Base-by-base conservation (phyloP, 768 basidiomycete species). In the Amanita rimosa region DNA sequence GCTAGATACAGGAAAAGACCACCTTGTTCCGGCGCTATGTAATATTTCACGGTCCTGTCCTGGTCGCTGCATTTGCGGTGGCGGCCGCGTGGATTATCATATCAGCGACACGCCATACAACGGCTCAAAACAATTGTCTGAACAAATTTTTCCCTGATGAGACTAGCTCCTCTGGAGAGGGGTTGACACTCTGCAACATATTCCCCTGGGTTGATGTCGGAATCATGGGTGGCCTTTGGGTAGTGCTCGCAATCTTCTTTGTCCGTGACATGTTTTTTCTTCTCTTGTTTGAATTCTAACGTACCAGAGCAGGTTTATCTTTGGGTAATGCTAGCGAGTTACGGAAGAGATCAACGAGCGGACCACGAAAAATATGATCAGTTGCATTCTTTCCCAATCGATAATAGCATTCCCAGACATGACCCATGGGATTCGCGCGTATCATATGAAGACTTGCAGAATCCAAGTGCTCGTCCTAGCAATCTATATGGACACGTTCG, bases 181-280 rank as follows among this genome's bases (percentile, higher is more conserved):
- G 81, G 5, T 63, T 81, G 31, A 79, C 76, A 4, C 72, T 98
- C 19, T 99, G 96, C 66, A 71, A 82, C 41, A 84, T 96, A 48
- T 95, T 97, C 60, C 73, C 91, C 4, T 96, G 92, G 89, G 86
- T 90, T 8, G 86, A 88, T 57, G 70, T 96, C 11, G 94, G 94
- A 33, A 67, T 97, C 49, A 94, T 98, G 91, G 85, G 74, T 16
- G 89, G 78, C 6, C 69, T 96, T 5, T 97, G 93, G 88, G 64
- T 86, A 8, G 59, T 96, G 13, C 69, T 96, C 22, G 77, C 75
- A n/a, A 68, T 83, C 52, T 67, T 87, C 31, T 91, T 95, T 62
- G 85, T 84, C 63, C 56, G 81, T 52, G 6, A 21, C 35, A 22
- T 49, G 44, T 24, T 24, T 29, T 45, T 42, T 45, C 40, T 42